Base-by-base conservation (phyloP, 1,284 basidiomycete genomes). In the Irpex lacteus region DNA sequence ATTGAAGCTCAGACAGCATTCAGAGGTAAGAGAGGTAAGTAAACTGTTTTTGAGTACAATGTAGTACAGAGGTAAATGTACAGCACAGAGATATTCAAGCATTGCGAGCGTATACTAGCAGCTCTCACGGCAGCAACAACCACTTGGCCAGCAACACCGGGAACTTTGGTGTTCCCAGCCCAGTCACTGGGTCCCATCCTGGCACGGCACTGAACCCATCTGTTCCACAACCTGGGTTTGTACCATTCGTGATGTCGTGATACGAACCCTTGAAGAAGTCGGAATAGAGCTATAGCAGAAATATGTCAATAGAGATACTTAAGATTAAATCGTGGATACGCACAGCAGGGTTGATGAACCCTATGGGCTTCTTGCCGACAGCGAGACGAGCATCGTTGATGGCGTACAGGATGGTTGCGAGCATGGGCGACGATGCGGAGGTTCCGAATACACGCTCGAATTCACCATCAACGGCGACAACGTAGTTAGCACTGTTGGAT, bases 301-400 rank as follows among this genome's bases (percentile, higher is more conserved):
- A 26, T 26, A 26, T 26, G 26, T 26, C 26, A 26, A 26, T 2
- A 26, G 26, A 26, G 4, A 26, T 26, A 26, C 4, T 26, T 26
- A 3, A 26, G 26, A 26, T 26, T 26, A 26, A 26, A 4, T 26
- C 26, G 26, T 26, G n/a, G 3, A 19, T 3, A 26, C 36, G 11
- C 2, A 88, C 32, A 87, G 52, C 64, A 4, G 85, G 86, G 70
- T 89, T 89, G 60, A 89, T 73, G 74, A 88, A 89, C 0, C 86
- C 87, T 9, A 88, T 75, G 15, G 83, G 62, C 5, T 76, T 65
- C 67, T 78, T 78, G 0, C 81, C 79, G 5, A 73, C 74, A 2
- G 70, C 71, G 15, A 84, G 68, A 9, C 81, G 78, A 5, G 78
- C 81, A 68, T 90, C 88, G 68, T 91, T 91, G 63, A 90, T 74